A percentile compares a stretch with the other conserved stretches of the same genome.
These are phyloP conservation scores for Pholiota adiposa DNA, from an alignment of 1,284 basidiomycete species.

Conservation along the genomic window DNA sequence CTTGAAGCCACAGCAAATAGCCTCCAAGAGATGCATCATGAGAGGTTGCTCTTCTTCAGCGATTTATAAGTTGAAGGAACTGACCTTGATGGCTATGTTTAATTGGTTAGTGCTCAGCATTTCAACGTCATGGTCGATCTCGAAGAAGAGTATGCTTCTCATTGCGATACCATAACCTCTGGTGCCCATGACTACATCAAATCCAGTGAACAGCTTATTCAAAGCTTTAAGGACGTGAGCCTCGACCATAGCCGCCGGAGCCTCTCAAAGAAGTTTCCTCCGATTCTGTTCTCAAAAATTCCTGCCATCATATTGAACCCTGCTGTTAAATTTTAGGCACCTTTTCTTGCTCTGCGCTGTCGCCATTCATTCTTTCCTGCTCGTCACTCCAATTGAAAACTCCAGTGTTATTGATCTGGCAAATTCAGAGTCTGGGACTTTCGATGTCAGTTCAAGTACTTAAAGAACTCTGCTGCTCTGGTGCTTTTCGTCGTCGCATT, in stretches of 20 bases:
- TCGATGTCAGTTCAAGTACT: too few species aligned
- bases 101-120: slow-evolving; percentile 28
- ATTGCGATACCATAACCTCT: slow-evolving; percentile 32
- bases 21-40: slow-evolving; percentile 28
- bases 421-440: too few species aligned
- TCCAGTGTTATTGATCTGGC: too few species aligned
- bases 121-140: slow-evolving; percentile 41
- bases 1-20: slow-evolving; percentile 30
- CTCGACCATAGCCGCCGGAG: slow-evolving; percentile 38
- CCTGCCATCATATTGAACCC: slow-evolving; percentile 47
- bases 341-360: not conserved
- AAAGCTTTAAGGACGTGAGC: slow-evolving; percentile 31
- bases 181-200: slow-evolving; percentile 34
- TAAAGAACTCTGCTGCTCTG: too few species aligned
- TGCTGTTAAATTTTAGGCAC: slow-evolving; percentile 3
- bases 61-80: not conserved
- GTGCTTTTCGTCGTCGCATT: not conserved
- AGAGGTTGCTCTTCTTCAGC: slow-evolving; percentile 26
- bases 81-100: not conserved
- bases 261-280: slow-evolving; percentile 40
- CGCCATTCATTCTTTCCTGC: not conserved
- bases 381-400: too few species aligned
- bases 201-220: slow-evolving; percentile 28
- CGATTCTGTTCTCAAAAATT: slow-evolving; percentile 30
- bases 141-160: slow-evolving; percentile 40